phyloP scores from a whole-genome alignment of 805 yeast species.

The Starmerella floricola region DNA sequence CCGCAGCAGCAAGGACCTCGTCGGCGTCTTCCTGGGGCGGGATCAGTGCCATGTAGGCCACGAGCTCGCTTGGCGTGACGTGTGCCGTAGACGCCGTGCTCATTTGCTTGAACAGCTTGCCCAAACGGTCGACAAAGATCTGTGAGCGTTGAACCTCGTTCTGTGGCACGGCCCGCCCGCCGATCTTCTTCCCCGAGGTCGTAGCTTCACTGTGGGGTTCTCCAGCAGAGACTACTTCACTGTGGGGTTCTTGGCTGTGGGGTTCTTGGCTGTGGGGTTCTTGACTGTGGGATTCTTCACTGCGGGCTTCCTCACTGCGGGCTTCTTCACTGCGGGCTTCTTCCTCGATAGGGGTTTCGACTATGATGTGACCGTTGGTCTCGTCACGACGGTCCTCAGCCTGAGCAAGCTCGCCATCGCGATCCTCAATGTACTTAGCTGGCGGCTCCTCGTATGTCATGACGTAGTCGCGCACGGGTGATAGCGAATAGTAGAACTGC shows the following conservation, averaged over 20 bases:
- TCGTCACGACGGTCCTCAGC: neutral
- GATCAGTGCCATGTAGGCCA: conserved; percentile 74
- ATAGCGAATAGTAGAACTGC: conserved; percentile 79
- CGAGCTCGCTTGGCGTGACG: conserved; percentile 68
- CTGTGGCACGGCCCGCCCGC: conserved; percentile 73
- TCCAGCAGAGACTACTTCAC: too few species aligned
- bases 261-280: too few species aligned
- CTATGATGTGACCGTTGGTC: neutral
- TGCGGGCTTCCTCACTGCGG: too few species aligned
- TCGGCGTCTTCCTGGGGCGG: conserved; percentile 28
- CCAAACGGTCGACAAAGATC: conserved; percentile 64
- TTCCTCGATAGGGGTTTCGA: too few species aligned
- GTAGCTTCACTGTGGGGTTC: too few species aligned
- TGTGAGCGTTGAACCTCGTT: conserved; percentile 69
- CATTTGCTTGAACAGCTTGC: conserved; percentile 58
- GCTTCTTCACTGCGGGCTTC: too few species aligned
- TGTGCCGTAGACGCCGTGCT: conserved; percentile 49
- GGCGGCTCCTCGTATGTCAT: conserved; percentile 37
- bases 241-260: too few species aligned
- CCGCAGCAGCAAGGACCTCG: conserved; percentile 9
- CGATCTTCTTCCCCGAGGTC: conserved; percentile 83
- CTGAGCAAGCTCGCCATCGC: too few species aligned
- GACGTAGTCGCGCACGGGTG: conserved; percentile 62
- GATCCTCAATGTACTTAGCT: neutral
- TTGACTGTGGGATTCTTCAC: too few species aligned